These are phyloP conservation scores for Coemansia sp. DNA, from an alignment of 192 early-diverging fungal genomes.

Conservation along the genomic window DNA sequence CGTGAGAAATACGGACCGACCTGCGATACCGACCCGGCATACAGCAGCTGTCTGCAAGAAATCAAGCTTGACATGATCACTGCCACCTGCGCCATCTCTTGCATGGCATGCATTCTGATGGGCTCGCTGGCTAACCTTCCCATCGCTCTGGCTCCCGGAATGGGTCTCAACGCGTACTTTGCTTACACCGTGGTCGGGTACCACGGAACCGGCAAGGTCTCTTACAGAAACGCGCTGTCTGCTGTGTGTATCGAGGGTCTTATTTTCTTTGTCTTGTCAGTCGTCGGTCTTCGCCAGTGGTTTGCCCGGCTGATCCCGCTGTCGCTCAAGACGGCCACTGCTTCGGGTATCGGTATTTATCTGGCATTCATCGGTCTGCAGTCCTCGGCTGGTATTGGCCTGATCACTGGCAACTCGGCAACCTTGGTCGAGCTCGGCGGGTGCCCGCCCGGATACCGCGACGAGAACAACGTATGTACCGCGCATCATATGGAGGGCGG, in stretches of 20 bases:
- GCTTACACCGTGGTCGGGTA: conserved; percentile 82
- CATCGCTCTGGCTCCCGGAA: conserved; percentile 77
- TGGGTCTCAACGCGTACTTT: conserved; percentile 84
- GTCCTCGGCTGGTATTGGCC: conserved; percentile 77
- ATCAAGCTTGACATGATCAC: conserved; percentile 73
- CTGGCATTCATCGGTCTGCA: conserved; percentile 79
- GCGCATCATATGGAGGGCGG: conserved; percentile 63
- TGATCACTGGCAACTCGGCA: conserved; percentile 61
- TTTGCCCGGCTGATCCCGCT: conserved; percentile 71
- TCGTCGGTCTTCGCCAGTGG: conserved; percentile 79
- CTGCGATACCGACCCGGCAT: conserved; percentile 61
- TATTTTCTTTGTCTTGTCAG: conserved; percentile 73
- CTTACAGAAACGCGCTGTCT: conserved; percentile 65
- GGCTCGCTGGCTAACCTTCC: conserved; percentile 74
- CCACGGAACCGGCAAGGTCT: conserved; percentile 75
- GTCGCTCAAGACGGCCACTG: conserved; percentile 72
- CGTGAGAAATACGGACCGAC: conserved; percentile 55
- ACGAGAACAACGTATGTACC: conserved; percentile 61
- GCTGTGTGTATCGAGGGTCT: conserved; percentile 83
- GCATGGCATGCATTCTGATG: conserved; percentile 67
- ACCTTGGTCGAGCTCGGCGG: conserved; percentile 75
- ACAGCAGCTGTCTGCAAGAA: conserved; percentile 62
- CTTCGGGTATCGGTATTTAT: conserved; percentile 76
- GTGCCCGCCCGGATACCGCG: conserved; percentile 59
- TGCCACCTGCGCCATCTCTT: conserved; percentile 66